A percentile compares a stretch with the other conserved stretches of the same genome.
Conservation (phyloP, 2,329 filamentous ascomycete genomes). For the Talaromyces islandicus region DNA sequence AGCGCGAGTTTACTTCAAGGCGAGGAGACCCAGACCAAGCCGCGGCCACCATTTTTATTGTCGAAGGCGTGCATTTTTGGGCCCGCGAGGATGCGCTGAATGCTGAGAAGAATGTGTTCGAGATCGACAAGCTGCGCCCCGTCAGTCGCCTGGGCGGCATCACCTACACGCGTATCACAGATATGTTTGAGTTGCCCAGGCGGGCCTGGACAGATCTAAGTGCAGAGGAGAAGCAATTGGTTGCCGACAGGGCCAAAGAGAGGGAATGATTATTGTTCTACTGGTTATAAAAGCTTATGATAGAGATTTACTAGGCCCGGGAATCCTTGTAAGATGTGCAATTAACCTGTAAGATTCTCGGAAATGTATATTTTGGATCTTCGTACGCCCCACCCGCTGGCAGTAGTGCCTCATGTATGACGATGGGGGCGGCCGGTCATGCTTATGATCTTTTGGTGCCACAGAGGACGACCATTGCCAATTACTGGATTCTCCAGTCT, state of each 20-base stretch:
- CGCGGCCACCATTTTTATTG: slow-evolving; percentile 62
- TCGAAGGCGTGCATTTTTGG: slow-evolving; percentile 80
- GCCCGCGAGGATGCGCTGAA: slow-evolving; percentile 77
- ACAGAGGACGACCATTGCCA: too few species aligned
- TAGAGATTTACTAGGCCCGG: too few species aligned
- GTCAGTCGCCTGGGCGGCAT: slow-evolving; percentile 74
- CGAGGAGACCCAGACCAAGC: slow-evolving; percentile 63
- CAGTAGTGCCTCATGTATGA: too few species aligned
- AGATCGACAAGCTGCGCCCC: slow-evolving; percentile 61
- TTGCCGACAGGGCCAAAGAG: not conserved
- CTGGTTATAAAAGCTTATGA: too few species aligned
- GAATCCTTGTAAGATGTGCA: too few species aligned
- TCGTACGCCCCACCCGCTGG: too few species aligned
- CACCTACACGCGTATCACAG: slow-evolving; percentile 62
- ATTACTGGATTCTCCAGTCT: too few species aligned
- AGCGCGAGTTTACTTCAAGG: slow-evolving; percentile 66
- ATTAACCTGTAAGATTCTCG: too few species aligned
- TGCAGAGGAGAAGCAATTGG: not conserved
- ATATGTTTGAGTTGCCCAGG: slow-evolving; percentile 63
- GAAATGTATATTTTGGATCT: too few species aligned
- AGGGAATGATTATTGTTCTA: too few species aligned
- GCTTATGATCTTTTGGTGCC: too few species aligned
- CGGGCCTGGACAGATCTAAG: slow-evolving; percentile 18
- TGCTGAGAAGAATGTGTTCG: slow-evolving; percentile 63
- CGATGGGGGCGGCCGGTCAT: too few species aligned